Evolutionary conservation across 805 yeast species (phyloP).

Genomic region (Saccharomycopsis lassenensis): DNA sequence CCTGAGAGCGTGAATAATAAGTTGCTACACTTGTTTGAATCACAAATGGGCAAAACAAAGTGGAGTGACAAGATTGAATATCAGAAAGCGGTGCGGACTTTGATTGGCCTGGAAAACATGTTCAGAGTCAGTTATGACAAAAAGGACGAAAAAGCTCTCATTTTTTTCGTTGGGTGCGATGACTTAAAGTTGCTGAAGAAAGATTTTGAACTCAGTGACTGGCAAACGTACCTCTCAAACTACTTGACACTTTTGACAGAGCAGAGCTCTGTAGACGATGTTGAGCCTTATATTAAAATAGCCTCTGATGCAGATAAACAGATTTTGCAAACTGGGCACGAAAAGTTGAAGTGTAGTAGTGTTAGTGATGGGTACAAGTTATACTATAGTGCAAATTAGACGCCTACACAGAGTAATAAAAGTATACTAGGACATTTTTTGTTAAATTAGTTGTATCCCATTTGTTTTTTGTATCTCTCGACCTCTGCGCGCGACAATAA

Average conservation of each 20-base stretch:
- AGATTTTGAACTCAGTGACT: slow-evolving; percentile 46
- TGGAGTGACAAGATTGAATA: slow-evolving; percentile 81
- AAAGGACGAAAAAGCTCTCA: slow-evolving; percentile 39
- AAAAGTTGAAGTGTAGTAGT: too few species aligned
- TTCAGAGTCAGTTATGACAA: slow-evolving; percentile 72
- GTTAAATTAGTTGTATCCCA: slow-evolving; percentile 34
- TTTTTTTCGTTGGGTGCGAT: slow-evolving; percentile 78
- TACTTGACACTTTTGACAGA: too few species aligned
- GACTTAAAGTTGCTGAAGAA: slow-evolving; percentile 68
- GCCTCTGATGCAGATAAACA: too few species aligned
- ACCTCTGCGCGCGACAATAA: slow-evolving; percentile 6
- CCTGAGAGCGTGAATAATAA: slow-evolving; percentile 52
- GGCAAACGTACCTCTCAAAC: slow-evolving; percentile 7
- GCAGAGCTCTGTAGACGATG: too few species aligned
- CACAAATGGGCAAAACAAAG: slow-evolving; percentile 41
- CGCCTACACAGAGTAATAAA: too few species aligned
- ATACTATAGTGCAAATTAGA: too few species aligned
- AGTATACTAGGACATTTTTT: too few species aligned
- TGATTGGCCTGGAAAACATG: slow-evolving; percentile 77
- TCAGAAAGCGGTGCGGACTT: slow-evolving; percentile 76
- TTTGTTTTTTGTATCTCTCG: slow-evolving; percentile 10
- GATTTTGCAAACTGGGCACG: too few species aligned
- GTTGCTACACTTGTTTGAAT: slow-evolving; percentile 67
- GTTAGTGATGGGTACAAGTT: too few species aligned
- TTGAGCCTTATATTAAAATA: too few species aligned